These are phyloP conservation scores for Vitellaria paradoxa DNA, from an alignment of 179 eudicot species.

Conservation along the genomic window DNA sequence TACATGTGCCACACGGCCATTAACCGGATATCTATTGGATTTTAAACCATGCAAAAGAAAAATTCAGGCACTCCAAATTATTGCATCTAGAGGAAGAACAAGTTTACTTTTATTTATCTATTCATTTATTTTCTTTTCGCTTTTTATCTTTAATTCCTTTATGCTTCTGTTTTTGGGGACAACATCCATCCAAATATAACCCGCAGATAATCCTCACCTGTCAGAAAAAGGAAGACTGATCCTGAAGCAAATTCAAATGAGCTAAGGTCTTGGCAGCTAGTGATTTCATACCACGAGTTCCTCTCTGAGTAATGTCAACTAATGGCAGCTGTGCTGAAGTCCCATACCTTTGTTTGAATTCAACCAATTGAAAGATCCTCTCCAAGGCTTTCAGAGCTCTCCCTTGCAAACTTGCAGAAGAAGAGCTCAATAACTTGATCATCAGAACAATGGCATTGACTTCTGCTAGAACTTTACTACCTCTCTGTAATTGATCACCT, in stretches of 20 bases:
- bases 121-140: too few relatives aligned
- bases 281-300: slow-evolving; percentile 19
- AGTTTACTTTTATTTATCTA: too few relatives aligned
- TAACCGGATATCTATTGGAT: too few relatives aligned
- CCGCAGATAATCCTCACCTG: not conserved
- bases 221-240: slow-evolving; percentile 28
- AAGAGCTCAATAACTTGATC: slow-evolving; percentile 23
- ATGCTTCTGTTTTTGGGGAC: too few relatives aligned
- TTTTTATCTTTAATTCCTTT: too few relatives aligned
- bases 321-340: slow-evolving; percentile 24
- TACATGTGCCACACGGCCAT: too few relatives aligned
- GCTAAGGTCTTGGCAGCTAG: slow-evolving; percentile 25
- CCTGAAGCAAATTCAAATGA: slow-evolving; percentile 25
- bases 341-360: slow-evolving; percentile 29
- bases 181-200: too few relatives aligned
- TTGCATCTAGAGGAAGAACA: too few relatives aligned
- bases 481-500: slow-evolving; percentile 29
- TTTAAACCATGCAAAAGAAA: too few relatives aligned
- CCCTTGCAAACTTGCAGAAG: slow-evolving; percentile 31
- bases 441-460: slow-evolving; percentile 29
- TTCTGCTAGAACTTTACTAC: slow-evolving; percentile 37
- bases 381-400: slow-evolving; percentile 32
- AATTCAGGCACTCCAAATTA: too few relatives aligned
- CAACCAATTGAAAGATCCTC: slow-evolving; percentile 31
- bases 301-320: slow-evolving; percentile 30